Evolutionary conservation across 352 stramenopile genomes (phyloP), one percentile per base, ranked within the genome.

Genomic region (Pythium guiyangense): DNA sequence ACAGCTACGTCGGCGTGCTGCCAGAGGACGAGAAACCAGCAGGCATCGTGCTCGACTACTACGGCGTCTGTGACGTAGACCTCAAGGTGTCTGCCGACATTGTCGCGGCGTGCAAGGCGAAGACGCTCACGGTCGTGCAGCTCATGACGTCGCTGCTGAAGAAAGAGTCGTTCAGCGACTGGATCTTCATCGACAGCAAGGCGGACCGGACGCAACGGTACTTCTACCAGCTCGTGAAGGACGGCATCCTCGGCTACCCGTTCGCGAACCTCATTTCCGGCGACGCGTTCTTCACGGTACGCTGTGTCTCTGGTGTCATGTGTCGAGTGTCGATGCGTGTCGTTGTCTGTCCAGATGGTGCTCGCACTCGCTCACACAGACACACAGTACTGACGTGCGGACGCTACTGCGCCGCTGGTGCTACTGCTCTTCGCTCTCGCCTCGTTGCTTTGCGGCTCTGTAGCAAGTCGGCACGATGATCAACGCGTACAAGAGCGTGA

Each of bases 101-200:
- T 22, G 46, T 58, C n/a, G 26, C 18, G 22, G 52, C 62, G n/a
- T 82, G 67, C 58, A 44, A 66, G 10, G 57, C 59, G 40, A 49
- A 64, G 3, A 66, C 35, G 9, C n/a, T 67, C 39, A 75, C 63
- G 1, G 70, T 72, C 6, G 57, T 62, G 2, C 62, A 84, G 26
- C 55, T 90, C 47, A 64, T 85, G 25, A 59, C 67, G 50, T 42
- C 54, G 1, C 46, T 90, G 46, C 54, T 88, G 22, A 52, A 77
- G 37, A 54, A 62, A 14, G 69, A 69, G 20, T 49, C 74, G 14
- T 65, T 59, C 31, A 62, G 57, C 48, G 67, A 84, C 51, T 89
- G 79, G 79, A 54, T 89, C 14, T 85, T 83, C 54, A 70, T 85
- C 52, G 54, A 84, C 62, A 87, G 70, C 61, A 85, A 79, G 55